Evolutionary conservation across 2,329 filamentous ascomycete genomes (phyloP).

Genomic region (Ceratocystiopsis sp.): DNA sequence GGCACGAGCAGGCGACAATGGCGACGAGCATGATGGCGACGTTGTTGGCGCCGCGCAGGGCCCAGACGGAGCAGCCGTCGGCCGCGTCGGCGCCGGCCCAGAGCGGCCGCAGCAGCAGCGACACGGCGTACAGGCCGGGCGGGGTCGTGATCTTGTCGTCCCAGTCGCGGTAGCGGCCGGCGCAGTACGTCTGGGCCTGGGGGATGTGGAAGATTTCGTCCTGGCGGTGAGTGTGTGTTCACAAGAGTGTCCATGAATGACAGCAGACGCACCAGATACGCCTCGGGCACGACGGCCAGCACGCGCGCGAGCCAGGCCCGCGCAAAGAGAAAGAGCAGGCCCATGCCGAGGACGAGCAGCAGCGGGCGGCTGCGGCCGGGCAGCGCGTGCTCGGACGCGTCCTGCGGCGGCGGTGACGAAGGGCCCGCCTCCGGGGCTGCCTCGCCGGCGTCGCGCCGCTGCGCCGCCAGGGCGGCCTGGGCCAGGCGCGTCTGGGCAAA

Average conservation of each 20-base stretch:
- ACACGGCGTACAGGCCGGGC: slow-evolving; percentile 45
- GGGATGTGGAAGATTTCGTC: slow-evolving; percentile 82
- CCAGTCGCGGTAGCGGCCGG: slow-evolving; percentile 59
- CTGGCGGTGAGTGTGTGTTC: slow-evolving; percentile 22
- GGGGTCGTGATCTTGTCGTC: slow-evolving; percentile 96
- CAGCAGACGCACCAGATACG: slow-evolving; percentile 32
- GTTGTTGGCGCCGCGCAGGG: slow-evolving; percentile 32
- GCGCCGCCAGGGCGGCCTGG: not conserved
- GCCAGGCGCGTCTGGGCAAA: not conserved
- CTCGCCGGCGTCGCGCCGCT: slow-evolving; percentile 1
- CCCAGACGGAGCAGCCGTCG: slow-evolving; percentile 14
- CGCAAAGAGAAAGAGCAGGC: slow-evolving; percentile 13
- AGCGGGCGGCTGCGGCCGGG: slow-evolving; percentile 1
- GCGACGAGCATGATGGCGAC: slow-evolving; percentile 25
- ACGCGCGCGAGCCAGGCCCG: slow-evolving; percentile 24
- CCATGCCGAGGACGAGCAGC: slow-evolving; percentile 5
- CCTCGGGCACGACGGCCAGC: slow-evolving; percentile 26
- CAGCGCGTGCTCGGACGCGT: no score
- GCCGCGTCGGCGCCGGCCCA: slow-evolving; percentile 5
- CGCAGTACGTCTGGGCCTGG: slow-evolving; percentile 78
- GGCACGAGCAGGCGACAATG: slow-evolving; percentile 31
- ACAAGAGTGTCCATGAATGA: not conserved
- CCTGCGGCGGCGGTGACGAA: not conserved
- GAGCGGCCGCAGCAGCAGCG: slow-evolving; percentile 3
- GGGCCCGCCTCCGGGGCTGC: not conserved